phyloP scores from a whole-genome alignment of 106 monocot genomes.

The Dactylorhiza incarnata region DNA sequence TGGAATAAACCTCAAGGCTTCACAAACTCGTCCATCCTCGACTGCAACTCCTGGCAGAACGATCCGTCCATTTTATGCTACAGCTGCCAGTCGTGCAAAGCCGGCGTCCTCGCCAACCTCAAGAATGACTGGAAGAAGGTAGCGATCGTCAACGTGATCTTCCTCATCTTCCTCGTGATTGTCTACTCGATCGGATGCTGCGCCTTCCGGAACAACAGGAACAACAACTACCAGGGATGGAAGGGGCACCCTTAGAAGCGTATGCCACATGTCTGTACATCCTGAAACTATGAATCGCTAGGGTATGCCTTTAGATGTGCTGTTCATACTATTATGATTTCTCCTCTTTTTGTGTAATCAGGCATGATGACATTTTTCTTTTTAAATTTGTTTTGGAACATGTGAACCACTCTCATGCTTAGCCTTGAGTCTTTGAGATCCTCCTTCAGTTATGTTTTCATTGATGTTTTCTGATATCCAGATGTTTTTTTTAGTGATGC shows the following conservation, averaged over 20 bases:
- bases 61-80: constrained; percentile 41
- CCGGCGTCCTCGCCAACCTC: constrained; percentile 49
- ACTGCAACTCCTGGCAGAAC: constrained; percentile 47
- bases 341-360: too few species aligned
- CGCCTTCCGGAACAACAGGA: constrained; percentile 58
- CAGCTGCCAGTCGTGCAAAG: constrained; percentile 56
- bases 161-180: constrained; percentile 44
- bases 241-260: constrained; percentile 15
- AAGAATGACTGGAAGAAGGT: constrained; percentile 74
- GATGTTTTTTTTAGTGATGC: too few species aligned
- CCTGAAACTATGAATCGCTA: too few species aligned
- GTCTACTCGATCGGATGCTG: constrained; percentile 62
- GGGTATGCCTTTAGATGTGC: too few species aligned
- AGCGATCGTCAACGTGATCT: constrained; percentile 37
- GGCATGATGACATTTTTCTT: too few species aligned
- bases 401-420: too few species aligned
- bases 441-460: too few species aligned
- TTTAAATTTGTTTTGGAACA: too few species aligned
- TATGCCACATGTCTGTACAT: too few species aligned
- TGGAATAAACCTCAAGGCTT: constrained; percentile 31
- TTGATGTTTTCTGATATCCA: too few species aligned
- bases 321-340: too few species aligned
- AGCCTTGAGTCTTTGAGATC: too few species aligned
- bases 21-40: constrained; percentile 11
- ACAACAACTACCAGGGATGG: constrained; percentile 30